Base-by-base conservation (phyloP, 768 basidiomycete genomes). In the button mushroom (Agaricus bisporus) region DNA sequence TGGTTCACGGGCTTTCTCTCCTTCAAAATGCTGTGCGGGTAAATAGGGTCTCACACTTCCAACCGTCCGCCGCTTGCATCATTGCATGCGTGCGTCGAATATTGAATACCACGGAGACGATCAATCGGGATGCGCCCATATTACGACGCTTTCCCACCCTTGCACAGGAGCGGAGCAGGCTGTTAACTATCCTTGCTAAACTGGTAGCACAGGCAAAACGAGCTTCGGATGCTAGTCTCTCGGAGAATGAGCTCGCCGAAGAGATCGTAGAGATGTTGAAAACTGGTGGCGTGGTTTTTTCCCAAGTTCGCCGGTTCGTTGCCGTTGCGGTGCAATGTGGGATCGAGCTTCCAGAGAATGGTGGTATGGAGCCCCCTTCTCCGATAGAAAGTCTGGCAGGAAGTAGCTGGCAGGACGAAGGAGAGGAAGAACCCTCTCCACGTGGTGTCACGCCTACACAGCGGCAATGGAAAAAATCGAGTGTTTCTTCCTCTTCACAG, bases 61-160 rank as follows among this genome's bases (percentile, higher is more conserved):
- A 94, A 63, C 94, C 95, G 5, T 88, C 93, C 2, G 91, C 95
- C 0, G 95, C 94, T 12, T 94, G 86, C 68, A 88, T 98, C 56
- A 94, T 99, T 60, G 93, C 92, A 11, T 91, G 90, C 50, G 92
- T 98, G 44, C 87, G 95, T 29, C 82, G 86, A 26, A 86, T 95
- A 15, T 78, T 99, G 41, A 81, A 85, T 26, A 80, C 86, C 10
- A 85, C 91, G 14, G 88, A 88, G 54, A 95, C 91, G 51, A 76
- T 97, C 20, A 82, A 85, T 38, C 85, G 91, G 42, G 91, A 95
- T 58, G 86, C 91, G 1, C 76, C 78, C 0, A 69, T 88, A 18
- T 77, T 99, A 17, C 80, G 77, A 58, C 75, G 72, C 43, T 83
- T 82, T 60, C 80, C 87, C 0, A 56, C 74, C 3, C 76, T 99